A percentile compares a stretch with the other conserved stretches of the same genome.
These are phyloP conservation scores for Phanerochaete carnosa DNA, from an alignment of 768 basidiomycete genomes.

Conservation along the genomic window DNA sequence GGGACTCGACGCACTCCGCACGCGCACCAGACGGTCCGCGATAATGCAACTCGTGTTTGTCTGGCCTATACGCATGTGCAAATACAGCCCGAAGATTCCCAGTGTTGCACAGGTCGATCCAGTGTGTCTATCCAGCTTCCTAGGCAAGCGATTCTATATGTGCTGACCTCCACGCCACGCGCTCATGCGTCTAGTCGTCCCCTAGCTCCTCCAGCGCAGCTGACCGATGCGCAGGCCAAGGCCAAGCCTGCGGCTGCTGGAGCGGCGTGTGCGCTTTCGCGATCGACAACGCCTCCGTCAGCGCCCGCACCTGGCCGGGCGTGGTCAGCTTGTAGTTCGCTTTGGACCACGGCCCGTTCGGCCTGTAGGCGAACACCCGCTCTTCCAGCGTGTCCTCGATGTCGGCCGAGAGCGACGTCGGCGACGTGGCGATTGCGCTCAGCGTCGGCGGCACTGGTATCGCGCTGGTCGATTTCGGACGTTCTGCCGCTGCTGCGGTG, in stretches of 20 bases:
- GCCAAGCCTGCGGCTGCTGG: conserved; percentile 3
- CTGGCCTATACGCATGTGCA: neutral
- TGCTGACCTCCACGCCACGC: neutral
- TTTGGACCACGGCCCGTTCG: conserved; percentile 12
- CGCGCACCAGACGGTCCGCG: neutral
- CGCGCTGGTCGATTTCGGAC: neutral
- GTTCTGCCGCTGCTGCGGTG: neutral
- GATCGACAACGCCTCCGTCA: conserved; percentile 9
- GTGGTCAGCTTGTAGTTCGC: conserved; percentile 13
- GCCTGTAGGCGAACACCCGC: conserved; percentile 13
- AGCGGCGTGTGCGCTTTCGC: neutral
- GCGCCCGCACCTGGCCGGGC: conserved; percentile 13
- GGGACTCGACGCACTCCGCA: neutral
- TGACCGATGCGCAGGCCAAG: conserved; percentile 2
- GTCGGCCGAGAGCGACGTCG: conserved; percentile 11
- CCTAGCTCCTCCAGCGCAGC: neutral
- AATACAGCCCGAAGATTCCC: neutral
- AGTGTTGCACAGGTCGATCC: neutral
- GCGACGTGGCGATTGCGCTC: conserved; percentile 11
- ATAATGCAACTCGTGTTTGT: neutral
- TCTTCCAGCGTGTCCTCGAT: conserved; percentile 12
- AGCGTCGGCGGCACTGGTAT: conserved; percentile 11
- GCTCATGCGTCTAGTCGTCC: neutral
- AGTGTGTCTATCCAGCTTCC: neutral
- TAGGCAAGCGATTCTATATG: neutral